Evolutionary conservation across 192 early-diverging fungal species (phyloP), one percentile per base, ranked within the genome.

Genomic region (Backusella morwellensis): DNA sequence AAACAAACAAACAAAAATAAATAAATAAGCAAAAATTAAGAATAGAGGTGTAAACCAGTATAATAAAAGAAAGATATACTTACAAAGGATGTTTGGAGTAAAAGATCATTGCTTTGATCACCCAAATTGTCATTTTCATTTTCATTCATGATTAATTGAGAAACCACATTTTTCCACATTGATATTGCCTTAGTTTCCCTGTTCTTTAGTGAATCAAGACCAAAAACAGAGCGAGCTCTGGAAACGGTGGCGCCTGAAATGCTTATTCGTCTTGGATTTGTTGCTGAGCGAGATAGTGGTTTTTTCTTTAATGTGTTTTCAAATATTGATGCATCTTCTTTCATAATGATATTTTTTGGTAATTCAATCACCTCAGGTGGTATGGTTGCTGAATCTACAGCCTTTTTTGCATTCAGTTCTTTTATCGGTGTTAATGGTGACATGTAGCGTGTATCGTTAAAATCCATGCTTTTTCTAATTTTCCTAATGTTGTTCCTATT

Each of bases 161-260:
- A 41, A 1, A 72, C 29, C 34, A 29, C 29, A 34, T 72, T 44
- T 34, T 72, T 72, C 70, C 70, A 72, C n/a, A 50, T 44, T 6
- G 41, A 26, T 29, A 72, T 47, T 50, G 70, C 70, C 32, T n/a
- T 44, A 14, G 23, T 72, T n/a, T 72, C 70, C 29, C 70, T n/a
- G 9, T 11, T 29, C 23, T 72, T 44, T 11, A 41, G 42, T 19
- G 70, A 47, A 34, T 72, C 70, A 12, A 72, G 29, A 32, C 70
- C 36, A 40, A 72, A 40, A 32, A 50, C 70, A 0, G 70, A 44
- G 15, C 70, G 41, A 19, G 70, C 70, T 72, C 70, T 72, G 4
- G 67, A 68, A 1, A 68, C 67, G 6, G 67, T 68, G 9, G 56
- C 56, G 9, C 26, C 56, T 63, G 56, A 63, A 63, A 63, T 63